Evolutionary conservation across 164 flowering plant species (phyloP).

Genomic region (Vitis labrusca): DNA sequence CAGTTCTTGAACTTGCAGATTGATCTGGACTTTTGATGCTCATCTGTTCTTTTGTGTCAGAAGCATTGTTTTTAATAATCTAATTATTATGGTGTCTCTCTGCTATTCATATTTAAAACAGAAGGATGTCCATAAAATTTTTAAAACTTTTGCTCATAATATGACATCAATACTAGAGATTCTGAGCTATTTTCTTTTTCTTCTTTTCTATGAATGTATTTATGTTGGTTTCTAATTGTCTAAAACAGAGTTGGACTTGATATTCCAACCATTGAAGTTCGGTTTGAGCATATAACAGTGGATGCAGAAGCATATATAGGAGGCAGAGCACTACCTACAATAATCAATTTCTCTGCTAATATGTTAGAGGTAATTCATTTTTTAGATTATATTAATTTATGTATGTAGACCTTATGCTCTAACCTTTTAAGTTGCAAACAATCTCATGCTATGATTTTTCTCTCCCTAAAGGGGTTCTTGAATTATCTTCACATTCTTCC

Average conservation of each 20-base stretch:
- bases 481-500: conserved; percentile 41
- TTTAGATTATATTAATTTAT: not conserved
- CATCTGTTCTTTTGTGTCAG: not conserved
- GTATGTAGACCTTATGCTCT: not conserved
- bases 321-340: conserved; percentile 39
- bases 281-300: conserved; percentile 37
- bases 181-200: not conserved
- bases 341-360: conserved; percentile 26
- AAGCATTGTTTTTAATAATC: no score
- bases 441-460: no score
- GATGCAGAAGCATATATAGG: conserved; percentile 41
- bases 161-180: not conserved
- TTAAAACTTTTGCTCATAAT: not conserved
- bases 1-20: not conserved
- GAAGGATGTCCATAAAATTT: no score
- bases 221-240: not conserved
- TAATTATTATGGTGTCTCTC: no score
- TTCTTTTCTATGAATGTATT: not conserved
- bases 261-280: conserved; percentile 36
- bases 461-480: conserved; percentile 37
- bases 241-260: conserved; percentile 38
- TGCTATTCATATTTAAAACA: no score
- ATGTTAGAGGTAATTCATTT: conserved; percentile 30
- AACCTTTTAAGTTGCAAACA: conserved; percentile 33
- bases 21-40: not conserved